Percentiles rank a stretch among this genome's conserved stretches.
phyloP scores from a whole-genome alignment of 495 filamentous ascomycete genomes.

The Penicillium flavigenum region DNA sequence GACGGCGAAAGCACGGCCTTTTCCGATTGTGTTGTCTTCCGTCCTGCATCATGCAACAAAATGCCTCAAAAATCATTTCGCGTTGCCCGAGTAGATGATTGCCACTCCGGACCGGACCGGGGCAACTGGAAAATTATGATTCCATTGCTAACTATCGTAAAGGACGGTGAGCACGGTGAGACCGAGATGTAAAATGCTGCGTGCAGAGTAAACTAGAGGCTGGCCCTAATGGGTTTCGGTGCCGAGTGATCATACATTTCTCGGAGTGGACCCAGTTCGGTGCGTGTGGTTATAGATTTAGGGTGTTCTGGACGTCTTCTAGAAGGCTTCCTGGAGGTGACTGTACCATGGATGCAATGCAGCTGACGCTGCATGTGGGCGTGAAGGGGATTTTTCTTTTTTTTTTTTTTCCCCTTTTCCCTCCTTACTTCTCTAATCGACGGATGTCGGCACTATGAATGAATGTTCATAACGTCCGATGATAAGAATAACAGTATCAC shows the following conservation, averaged over 20 bases:
- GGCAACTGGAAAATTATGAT: constrained; percentile 11
- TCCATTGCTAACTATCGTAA: constrained; percentile 11
- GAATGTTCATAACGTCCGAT: background rate
- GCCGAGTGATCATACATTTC: constrained; percentile 7
- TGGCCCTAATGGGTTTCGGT: constrained; percentile 1
- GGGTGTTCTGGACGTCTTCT: constrained; percentile 28
- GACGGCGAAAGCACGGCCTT: constrained; percentile 12
- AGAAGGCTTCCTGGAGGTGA: constrained; percentile 19
- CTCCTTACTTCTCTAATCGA: background rate
- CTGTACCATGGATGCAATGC: constrained; percentile 18
- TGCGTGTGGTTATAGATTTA: constrained; percentile 20
- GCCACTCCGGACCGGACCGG: background rate
- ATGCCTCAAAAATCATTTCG: constrained; percentile 21
- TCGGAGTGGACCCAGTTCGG: constrained; percentile 12
- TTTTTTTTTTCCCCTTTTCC: background rate
- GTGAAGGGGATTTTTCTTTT: background rate
- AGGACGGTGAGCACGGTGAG: constrained; percentile 14
- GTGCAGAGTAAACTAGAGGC: constrained; percentile 16
- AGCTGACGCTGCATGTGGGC: constrained; percentile 1
- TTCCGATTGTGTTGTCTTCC: background rate
- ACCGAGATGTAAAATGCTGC: constrained; percentile 6
- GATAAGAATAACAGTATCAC: constrained; percentile 33
- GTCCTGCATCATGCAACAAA: constrained; percentile 20
- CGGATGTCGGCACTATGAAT: constrained; percentile 16
- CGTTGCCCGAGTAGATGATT: background rate